Percentiles rank a stretch among this genome's conserved stretches.
These are phyloP conservation scores for Mycena belliarum DNA, from an alignment of 768 basidiomycete genomes.

Conservation along the genomic window DNA sequence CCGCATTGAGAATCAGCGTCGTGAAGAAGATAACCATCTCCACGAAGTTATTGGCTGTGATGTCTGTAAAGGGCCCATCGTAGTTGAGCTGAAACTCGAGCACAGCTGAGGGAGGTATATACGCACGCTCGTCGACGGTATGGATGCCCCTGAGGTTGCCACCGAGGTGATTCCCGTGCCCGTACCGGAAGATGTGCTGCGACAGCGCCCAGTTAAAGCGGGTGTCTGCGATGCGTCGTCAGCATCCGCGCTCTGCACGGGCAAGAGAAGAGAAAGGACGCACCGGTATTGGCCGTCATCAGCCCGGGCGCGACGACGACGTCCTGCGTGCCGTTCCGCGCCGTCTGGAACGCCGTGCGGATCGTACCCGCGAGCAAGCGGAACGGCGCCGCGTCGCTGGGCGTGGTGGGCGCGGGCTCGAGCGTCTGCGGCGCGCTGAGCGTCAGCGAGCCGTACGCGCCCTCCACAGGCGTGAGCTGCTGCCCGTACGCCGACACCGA, in stretches of 20 bases:
- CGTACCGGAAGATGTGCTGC: conserved; percentile 49
- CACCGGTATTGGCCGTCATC: conserved; percentile 37
- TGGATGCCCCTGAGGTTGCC: conserved; percentile 34
- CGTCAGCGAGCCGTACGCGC: too few relatives aligned
- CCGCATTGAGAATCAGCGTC: conserved; percentile 38
- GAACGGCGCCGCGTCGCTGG: conserved; percentile 27
- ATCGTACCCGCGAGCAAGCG: conserved; percentile 41
- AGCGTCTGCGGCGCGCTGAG: conserved; percentile 37
- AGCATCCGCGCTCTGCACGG: too few relatives aligned
- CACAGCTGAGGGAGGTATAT: background rate
- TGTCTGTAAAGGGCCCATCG: conserved; percentile 15
- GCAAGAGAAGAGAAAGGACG: background rate
- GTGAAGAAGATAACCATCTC: conserved; percentile 31
- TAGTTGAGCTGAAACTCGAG: background rate
- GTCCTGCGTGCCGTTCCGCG: conserved; percentile 17
- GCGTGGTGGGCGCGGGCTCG: conserved; percentile 49
- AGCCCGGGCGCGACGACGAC: conserved; percentile 30
- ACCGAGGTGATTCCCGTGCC: conserved; percentile 28
- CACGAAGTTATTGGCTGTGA: conserved; percentile 31
- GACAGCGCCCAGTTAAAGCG: conserved; percentile 33
- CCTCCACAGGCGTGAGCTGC: too few relatives aligned
- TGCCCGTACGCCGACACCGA: too few relatives aligned
- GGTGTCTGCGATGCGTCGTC: conserved; percentile 31
- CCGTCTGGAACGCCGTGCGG: conserved; percentile 35
- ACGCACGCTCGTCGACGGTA: conserved; percentile 52